phyloP scores from a whole-genome alignment of 2,329 filamentous ascomycete species.

The Zymoseptoria pseudotritici region DNA sequence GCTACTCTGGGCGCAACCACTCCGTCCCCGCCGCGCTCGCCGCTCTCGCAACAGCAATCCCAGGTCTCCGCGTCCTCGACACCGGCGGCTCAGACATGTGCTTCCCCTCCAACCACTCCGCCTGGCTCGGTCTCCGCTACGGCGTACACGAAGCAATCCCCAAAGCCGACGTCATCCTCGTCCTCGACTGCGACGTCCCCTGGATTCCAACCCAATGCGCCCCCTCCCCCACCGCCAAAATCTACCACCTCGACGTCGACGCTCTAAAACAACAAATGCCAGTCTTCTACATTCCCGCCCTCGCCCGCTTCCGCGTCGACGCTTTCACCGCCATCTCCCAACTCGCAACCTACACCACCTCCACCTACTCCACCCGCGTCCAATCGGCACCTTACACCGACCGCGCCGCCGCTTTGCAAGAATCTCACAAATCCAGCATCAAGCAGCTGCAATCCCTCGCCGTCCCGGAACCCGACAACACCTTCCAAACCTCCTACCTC shows the following conservation, averaged over 20 bases:
- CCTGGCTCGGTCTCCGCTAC: conserved; percentile 57
- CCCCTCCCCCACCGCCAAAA: conserved; percentile 49
- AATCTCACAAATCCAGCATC: conserved; percentile 53
- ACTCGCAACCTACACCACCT: conserved; percentile 46
- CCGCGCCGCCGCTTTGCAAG: conserved; percentile 50
- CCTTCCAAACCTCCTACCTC: conserved; percentile 54
- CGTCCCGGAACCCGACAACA: conserved; percentile 54
- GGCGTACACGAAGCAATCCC: conserved; percentile 66
- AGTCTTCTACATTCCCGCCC: conserved; percentile 50
- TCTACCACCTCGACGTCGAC: conserved; percentile 60
- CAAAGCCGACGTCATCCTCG: conserved; percentile 74
- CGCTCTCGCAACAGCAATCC: conserved; percentile 58
- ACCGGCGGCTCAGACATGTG: conserved; percentile 75
- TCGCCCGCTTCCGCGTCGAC: conserved; percentile 46
- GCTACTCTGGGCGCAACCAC: conserved; percentile 65
- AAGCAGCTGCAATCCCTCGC: conserved; percentile 52
- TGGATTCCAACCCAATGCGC: conserved; percentile 78
- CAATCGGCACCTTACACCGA: conserved; percentile 19
- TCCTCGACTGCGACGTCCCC: conserved; percentile 83
- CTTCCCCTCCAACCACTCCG: conserved; percentile 63
- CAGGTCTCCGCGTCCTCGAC: conserved; percentile 64
- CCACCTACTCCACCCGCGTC: conserved; percentile 40
- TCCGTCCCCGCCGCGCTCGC: conserved; percentile 55
- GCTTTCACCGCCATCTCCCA: conserved; percentile 49
- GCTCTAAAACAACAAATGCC: conserved; percentile 58